Evolutionary conservation across 345 rosid species (phyloP).

Genomic region (Eucalyptus pauciflora): DNA sequence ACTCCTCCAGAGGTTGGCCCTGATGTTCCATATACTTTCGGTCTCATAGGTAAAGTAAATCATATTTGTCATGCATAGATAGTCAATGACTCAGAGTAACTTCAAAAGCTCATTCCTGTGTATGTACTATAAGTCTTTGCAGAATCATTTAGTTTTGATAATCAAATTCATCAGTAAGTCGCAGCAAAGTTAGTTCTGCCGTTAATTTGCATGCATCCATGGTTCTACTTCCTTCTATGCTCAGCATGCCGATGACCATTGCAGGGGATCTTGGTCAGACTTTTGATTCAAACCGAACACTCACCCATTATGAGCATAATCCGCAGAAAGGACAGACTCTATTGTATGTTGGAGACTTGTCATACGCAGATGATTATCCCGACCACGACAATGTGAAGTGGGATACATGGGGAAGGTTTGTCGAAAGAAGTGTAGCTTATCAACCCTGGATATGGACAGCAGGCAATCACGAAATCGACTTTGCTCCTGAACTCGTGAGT

Average conservation of each 20-base stretch:
- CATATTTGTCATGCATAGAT: background rate
- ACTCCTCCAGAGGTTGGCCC: conserved; percentile 63
- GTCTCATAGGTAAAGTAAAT: conserved; percentile 37
- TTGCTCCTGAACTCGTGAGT: conserved; percentile 18
- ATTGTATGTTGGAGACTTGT: conserved; percentile 36
- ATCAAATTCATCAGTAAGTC: conserved; percentile 41
- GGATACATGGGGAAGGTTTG: conserved; percentile 39
- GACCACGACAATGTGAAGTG: conserved; percentile 24
- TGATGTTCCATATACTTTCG: conserved; percentile 55
- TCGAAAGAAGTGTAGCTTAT: conserved; percentile 26
- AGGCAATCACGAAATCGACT: conserved; percentile 39
- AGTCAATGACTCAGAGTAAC: background rate
- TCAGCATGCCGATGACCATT: background rate
- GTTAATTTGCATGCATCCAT: background rate
- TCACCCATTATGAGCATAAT: conserved; percentile 23
- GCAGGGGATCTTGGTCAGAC: conserved; percentile 45
- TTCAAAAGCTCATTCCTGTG: background rate
- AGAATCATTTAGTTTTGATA: background rate
- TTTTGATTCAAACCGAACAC: conserved; percentile 30
- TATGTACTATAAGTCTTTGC: background rate
- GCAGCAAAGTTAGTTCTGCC: background rate
- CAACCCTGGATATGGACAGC: conserved; percentile 41
- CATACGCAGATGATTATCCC: conserved; percentile 33
- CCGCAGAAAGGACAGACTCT: conserved; percentile 29
- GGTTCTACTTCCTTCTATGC: background rate